These are phyloP conservation scores for Colletotrichum sojae DNA, from an alignment of 2,329 filamentous ascomycete species.

Conservation along the genomic window DNA sequence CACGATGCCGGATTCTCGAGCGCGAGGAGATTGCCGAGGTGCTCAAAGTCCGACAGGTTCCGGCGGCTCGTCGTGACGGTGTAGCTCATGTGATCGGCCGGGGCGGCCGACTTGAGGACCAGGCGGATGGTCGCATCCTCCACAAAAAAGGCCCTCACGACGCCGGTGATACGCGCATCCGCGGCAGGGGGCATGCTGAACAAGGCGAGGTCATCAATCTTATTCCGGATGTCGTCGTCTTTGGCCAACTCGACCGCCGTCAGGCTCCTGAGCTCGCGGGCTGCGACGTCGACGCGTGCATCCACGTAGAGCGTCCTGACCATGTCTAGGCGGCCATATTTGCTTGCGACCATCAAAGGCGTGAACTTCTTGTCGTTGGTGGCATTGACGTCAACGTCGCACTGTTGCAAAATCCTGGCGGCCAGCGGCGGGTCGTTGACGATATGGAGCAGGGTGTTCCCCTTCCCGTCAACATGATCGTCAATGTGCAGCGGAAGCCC, in stretches of 20 bases:
- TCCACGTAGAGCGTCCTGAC: conserved; percentile 91
- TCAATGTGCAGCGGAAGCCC: conserved; percentile 87
- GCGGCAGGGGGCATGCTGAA: conserved; percentile 80
- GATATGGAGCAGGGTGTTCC: conserved; percentile 96
- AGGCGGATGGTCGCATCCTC: conserved; percentile 95
- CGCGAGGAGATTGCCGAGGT: conserved; percentile 84
- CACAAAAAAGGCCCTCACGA: conserved; percentile 96
- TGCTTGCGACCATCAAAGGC: conserved; percentile 97
- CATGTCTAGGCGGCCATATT: conserved; percentile 95
- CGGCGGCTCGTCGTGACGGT: conserved; percentile 95
- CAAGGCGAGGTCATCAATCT: conserved; percentile 93
- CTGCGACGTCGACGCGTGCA: conserved; percentile 85
- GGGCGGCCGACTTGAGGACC: conserved; percentile 93
- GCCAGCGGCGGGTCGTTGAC: conserved; percentile 88
- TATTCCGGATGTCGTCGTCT: conserved; percentile 96
- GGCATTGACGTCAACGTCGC: conserved; percentile 96
- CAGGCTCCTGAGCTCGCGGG: conserved; percentile 87
- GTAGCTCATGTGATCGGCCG: conserved; percentile 84
- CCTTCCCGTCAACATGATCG: conserved; percentile 92
- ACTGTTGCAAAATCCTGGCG: conserved; percentile 80
- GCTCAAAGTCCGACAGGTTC: conserved; percentile 91
- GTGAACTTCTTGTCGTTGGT: conserved; percentile 97
- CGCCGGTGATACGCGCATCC: conserved; percentile 89
- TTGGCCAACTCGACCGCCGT: conserved; percentile 97
- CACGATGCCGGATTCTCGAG: conserved; percentile 96